Evolutionary conservation across 1,139 yeast species (phyloP).

Genomic region (Wickerhamomyces sp.): DNA sequence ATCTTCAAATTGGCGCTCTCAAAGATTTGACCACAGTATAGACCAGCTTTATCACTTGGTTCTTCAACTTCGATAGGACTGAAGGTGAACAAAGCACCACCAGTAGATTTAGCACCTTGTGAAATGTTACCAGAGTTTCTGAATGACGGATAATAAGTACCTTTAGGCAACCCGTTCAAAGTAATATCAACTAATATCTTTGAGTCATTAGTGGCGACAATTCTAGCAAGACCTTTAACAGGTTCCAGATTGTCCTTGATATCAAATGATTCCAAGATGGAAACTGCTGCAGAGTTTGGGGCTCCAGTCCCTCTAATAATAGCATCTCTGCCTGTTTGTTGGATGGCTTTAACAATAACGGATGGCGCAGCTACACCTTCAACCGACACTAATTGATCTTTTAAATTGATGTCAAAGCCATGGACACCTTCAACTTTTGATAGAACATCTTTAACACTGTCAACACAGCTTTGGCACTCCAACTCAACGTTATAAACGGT

Average conservation of each 20-base stretch:
- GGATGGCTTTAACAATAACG: slow-evolving; percentile 57
- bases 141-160: slow-evolving; percentile 66
- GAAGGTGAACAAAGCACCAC: slow-evolving; percentile 44
- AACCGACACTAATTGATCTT: slow-evolving; percentile 55
- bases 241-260: slow-evolving; percentile 46
- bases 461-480: slow-evolving; percentile 69
- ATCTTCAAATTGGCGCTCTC: slow-evolving; percentile 55
- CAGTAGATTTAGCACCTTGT: slow-evolving; percentile 68
- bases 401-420: slow-evolving; percentile 48
- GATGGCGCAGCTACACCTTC: slow-evolving; percentile 70
- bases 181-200: slow-evolving; percentile 71
- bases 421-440: slow-evolving; percentile 42
- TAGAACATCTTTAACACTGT: slow-evolving; percentile 52
- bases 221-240: slow-evolving; percentile 83
- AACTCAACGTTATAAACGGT: slow-evolving; percentile 77
- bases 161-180: slow-evolving; percentile 59
- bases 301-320: slow-evolving; percentile 88
- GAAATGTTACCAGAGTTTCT: slow-evolving; percentile 74
- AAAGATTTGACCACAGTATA: slow-evolving; percentile 60
- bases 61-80: slow-evolving; percentile 43
- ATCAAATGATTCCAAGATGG: slow-evolving; percentile 71
- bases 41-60: slow-evolving; percentile 27
- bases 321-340: slow-evolving; percentile 77
- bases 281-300: slow-evolving; percentile 87
- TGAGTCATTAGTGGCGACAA: slow-evolving; percentile 58